phyloP scores from a whole-genome alignment of 2,329 filamentous ascomycete species.

The Cyphellophora attinorum region DNA sequence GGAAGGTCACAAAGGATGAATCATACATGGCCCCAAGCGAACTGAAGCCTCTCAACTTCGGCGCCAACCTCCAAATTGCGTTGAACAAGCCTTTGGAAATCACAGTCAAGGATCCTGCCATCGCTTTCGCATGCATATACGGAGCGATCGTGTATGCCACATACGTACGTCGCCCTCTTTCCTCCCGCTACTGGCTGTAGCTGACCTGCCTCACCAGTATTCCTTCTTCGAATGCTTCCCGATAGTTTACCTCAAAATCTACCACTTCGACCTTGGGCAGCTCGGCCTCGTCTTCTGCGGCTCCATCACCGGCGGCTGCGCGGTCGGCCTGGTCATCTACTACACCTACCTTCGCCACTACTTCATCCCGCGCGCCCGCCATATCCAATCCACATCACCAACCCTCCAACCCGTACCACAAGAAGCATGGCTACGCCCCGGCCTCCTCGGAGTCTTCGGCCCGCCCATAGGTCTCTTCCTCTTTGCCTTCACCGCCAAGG shows the following conservation, averaged over 20 bases:
- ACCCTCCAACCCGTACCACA: constrained; percentile 40
- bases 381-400: constrained; percentile 31
- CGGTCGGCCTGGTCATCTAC: constrained; percentile 41
- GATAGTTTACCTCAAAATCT: constrained; percentile 50
- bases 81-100: constrained; percentile 49
- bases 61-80: constrained; percentile 38
- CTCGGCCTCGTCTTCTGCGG: constrained; percentile 51
- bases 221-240: constrained; percentile 59
- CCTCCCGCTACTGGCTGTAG: too few relatives aligned
- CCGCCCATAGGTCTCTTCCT: constrained; percentile 10
- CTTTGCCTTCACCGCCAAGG: constrained; percentile 45
- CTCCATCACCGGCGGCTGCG: constrained; percentile 46
- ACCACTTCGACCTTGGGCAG: constrained; percentile 49
- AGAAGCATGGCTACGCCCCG: constrained; percentile 42
- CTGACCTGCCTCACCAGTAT: too few relatives aligned
- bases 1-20: constrained; percentile 46
- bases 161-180: too few relatives aligned
- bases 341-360: constrained; percentile 32
- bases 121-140: constrained; percentile 53
- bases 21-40: constrained; percentile 33
- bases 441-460: constrained; percentile 31
- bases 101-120: constrained; percentile 52
- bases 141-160: constrained; percentile 44
- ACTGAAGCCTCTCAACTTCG: constrained; percentile 46
- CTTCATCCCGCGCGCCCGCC: constrained; percentile 33